Evolutionary conservation across 441 rosid genomes (phyloP).

Genomic region (Flueggea neowawraea): DNA sequence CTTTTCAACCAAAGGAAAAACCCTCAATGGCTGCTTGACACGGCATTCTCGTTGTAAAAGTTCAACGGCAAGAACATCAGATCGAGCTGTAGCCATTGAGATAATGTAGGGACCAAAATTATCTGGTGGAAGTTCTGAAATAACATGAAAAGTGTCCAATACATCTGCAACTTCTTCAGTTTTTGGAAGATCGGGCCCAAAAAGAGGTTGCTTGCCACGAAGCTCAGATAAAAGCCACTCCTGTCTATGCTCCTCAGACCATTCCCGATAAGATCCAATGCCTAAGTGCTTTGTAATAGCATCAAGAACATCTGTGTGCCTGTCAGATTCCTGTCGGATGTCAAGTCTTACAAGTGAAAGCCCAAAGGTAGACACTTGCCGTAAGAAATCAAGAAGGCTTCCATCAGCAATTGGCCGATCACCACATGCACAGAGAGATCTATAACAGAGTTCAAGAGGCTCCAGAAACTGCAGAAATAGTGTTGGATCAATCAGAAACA

Average conservation of each 20-base stretch:
- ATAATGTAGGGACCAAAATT: constrained; percentile 94
- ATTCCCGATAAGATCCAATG: constrained; percentile 83
- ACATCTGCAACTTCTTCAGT: constrained; percentile 96
- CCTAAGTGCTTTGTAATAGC: constrained; percentile 79
- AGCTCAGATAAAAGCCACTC: constrained; percentile 96
- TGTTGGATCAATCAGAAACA: not conserved
- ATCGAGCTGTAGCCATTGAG: constrained; percentile 95
- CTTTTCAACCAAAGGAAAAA: constrained; percentile 95
- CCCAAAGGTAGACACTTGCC: constrained; percentile 97
- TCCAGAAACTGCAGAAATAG: constrained; percentile 66
- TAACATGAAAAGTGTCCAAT: constrained; percentile 74
- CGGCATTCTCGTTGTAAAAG: constrained; percentile 93
- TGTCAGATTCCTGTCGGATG: constrained; percentile 93
- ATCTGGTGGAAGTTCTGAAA: constrained; percentile 86
- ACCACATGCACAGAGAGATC: constrained; percentile 81
- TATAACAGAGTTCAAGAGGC: constrained; percentile 92
- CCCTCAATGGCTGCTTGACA: constrained; percentile 79
- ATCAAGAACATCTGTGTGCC: constrained; percentile 92
- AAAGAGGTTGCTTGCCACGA: constrained; percentile 84
- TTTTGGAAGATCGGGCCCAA: constrained; percentile 88
- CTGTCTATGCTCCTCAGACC: constrained; percentile 84
- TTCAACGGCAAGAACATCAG: constrained; percentile 97
- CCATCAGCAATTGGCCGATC: constrained; percentile 96
- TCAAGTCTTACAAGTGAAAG: constrained; percentile 93
- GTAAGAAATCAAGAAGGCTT: constrained; percentile 91